Evolutionary conservation across 75 land plant species (phyloP).

Genomic region (Pinus taeda): DNA sequence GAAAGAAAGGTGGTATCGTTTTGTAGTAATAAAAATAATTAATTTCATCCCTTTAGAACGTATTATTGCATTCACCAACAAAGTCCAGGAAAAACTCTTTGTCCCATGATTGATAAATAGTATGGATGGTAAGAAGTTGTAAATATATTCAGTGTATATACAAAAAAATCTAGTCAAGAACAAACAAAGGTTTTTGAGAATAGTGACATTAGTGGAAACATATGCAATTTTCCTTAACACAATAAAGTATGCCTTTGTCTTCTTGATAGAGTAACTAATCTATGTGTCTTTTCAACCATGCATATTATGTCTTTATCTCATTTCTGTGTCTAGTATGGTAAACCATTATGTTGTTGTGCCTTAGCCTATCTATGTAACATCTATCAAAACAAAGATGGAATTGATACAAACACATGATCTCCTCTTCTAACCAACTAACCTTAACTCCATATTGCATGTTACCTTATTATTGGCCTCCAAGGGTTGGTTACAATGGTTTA

Average conservation of each 20-base stretch:
- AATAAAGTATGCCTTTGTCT: not conserved
- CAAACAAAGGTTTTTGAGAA: not conserved
- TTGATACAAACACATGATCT: too few species aligned
- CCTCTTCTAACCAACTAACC: too few species aligned
- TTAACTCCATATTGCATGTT: too few species aligned
- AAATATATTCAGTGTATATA: not conserved
- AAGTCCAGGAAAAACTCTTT: not conserved
- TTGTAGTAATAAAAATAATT: not conserved
- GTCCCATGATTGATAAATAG: not conserved
- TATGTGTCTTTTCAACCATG: too few species aligned
- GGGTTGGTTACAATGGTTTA: too few species aligned
- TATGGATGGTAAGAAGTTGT: not conserved
- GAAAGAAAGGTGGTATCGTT: not conserved
- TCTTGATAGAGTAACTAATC: too few species aligned
- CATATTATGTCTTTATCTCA: too few species aligned
- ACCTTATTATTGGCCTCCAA: too few species aligned
- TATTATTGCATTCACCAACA: not conserved
- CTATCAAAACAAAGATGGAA: too few species aligned
- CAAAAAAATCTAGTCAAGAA: not conserved
- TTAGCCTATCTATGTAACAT: too few species aligned
- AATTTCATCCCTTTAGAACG: not conserved
- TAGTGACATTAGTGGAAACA: not conserved
- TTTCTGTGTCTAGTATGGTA: too few species aligned
- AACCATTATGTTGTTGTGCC: too few species aligned
- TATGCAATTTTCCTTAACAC: not conserved